Percentiles rank a stretch among this genome's conserved stretches.
Conservation (phyloP, 257 asterid species). For the Coffea canephora region DNA sequence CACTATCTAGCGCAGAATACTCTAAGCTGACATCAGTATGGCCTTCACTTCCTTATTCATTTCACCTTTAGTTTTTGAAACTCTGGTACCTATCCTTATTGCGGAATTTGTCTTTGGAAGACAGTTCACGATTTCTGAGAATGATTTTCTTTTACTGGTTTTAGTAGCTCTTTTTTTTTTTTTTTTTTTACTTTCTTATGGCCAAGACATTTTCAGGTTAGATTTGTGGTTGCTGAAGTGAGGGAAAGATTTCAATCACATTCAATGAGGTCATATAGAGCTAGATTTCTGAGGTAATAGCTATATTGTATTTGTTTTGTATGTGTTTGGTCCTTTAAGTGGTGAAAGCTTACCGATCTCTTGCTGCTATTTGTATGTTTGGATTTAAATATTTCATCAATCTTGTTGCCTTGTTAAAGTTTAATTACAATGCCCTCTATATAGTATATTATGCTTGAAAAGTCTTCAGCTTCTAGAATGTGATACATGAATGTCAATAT, state of each 20-base stretch:
- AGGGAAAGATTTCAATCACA: constrained; percentile 93
- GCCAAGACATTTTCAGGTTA: constrained; percentile 67
- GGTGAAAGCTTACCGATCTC: background rate
- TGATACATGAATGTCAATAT: background rate
- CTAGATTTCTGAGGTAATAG: constrained; percentile 81
- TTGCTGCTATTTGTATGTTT: background rate
- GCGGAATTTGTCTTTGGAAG: constrained; percentile 4
- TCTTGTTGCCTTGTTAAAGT: background rate
- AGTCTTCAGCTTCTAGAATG: background rate
- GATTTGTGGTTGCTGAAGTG: constrained; percentile 85
- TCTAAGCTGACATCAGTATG: constrained; percentile 89
- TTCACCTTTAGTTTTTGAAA: constrained; percentile 13
- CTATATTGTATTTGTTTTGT: constrained; percentile 5
- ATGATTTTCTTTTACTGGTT: constrained; percentile 18
- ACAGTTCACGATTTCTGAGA: background rate
- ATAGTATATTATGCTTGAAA: background rate
- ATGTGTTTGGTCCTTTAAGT: background rate
- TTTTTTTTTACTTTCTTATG: constrained; percentile 35
- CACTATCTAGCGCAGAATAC: constrained; percentile 90
- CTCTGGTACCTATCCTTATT: constrained; percentile 12
- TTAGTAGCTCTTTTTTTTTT: constrained; percentile 24
- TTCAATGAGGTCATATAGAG: constrained; percentile 91
- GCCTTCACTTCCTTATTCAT: constrained; percentile 21
- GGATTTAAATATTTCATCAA: background rate
- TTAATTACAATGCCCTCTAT: background rate